Conservation (phyloP, 352 stramenopile species). For the Phytophthora pistaciae region DNA sequence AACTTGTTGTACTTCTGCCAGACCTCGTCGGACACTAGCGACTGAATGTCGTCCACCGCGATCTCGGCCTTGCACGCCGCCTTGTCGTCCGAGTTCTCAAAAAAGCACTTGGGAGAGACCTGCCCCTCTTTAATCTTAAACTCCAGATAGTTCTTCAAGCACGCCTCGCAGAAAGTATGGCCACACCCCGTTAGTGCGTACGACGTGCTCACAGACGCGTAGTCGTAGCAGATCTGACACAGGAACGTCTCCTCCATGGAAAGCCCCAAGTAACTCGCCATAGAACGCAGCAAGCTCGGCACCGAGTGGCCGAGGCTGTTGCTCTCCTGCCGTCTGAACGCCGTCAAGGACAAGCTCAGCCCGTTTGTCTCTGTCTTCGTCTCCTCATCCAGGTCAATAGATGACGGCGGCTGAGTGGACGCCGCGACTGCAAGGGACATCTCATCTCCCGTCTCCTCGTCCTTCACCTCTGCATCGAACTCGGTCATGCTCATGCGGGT, state of each 20-base stretch:
- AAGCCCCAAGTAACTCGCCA: constrained; percentile 62
- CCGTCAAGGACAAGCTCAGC: constrained; percentile 6
- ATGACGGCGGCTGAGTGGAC: constrained; percentile 21
- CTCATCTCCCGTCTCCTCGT: constrained; percentile 2
- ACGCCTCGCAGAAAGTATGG: constrained; percentile 70
- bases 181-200: constrained; percentile 56
- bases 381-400: constrained; percentile 21
- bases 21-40: constrained; percentile 50
- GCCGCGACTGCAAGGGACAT: constrained; percentile 25
- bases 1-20: constrained; percentile 88
- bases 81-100: constrained; percentile 41
- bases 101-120: constrained; percentile 83
- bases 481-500: constrained; percentile 29
- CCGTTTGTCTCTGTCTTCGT: neutral
- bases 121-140: constrained; percentile 78
- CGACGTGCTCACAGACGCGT: constrained; percentile 43
- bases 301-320: constrained; percentile 44
- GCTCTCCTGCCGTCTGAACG: constrained; percentile 36
- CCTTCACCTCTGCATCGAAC: constrained; percentile 15
- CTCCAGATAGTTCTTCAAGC: constrained; percentile 70
- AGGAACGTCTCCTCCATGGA: constrained; percentile 77
- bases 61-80: constrained; percentile 54
- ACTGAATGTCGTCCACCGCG: constrained; percentile 51
- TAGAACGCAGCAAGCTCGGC: constrained; percentile 58
- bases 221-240: constrained; percentile 85